Percentiles rank a stretch among this genome's conserved stretches.
Evolutionary conservation across 495 filamentous ascomycete genomes (phyloP).

Genomic region (Monascus purpureus): DNA sequence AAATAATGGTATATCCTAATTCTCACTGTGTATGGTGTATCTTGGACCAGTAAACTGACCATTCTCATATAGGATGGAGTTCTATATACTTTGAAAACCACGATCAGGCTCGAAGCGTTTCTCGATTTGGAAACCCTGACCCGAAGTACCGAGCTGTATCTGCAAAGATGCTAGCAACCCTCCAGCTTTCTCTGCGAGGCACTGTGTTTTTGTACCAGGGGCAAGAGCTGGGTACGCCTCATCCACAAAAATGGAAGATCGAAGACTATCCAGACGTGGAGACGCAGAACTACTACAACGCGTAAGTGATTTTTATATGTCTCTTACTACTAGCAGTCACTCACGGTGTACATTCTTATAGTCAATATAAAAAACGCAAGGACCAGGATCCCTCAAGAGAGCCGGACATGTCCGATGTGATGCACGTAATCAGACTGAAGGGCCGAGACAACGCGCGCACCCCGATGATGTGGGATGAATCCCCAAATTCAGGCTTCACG

Average conservation of each 20-base stretch:
- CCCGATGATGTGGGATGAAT: constrained; percentile 31
- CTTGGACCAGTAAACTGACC: not conserved
- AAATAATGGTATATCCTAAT: constrained; percentile 5
- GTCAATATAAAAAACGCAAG: constrained; percentile 3
- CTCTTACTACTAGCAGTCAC: not conserved
- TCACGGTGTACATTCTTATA: not conserved
- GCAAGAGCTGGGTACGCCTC: constrained; percentile 54
- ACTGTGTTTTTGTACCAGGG: constrained; percentile 59
- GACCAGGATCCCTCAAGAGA: constrained; percentile 9
- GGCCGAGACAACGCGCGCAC: constrained; percentile 31
- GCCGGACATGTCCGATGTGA: constrained; percentile 4
- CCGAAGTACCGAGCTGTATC: constrained; percentile 21
- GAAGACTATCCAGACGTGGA: constrained; percentile 51
- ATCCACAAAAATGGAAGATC: constrained; percentile 42
- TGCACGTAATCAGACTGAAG: constrained; percentile 18
- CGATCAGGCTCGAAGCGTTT: constrained; percentile 42
- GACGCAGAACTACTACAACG: constrained; percentile 39
- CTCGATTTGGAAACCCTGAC: constrained; percentile 33
- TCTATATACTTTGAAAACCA: constrained; percentile 52
- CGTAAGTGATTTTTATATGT: constrained; percentile 6
- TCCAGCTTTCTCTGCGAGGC: constrained; percentile 38
- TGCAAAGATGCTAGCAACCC: constrained; percentile 44
- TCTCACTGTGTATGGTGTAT: not conserved
- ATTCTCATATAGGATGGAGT: constrained; percentile 34
- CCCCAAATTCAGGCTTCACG: constrained; percentile 28